Conservation (phyloP, 1,284 basidiomycete species). For the Singerocomus inundabilis region DNA sequence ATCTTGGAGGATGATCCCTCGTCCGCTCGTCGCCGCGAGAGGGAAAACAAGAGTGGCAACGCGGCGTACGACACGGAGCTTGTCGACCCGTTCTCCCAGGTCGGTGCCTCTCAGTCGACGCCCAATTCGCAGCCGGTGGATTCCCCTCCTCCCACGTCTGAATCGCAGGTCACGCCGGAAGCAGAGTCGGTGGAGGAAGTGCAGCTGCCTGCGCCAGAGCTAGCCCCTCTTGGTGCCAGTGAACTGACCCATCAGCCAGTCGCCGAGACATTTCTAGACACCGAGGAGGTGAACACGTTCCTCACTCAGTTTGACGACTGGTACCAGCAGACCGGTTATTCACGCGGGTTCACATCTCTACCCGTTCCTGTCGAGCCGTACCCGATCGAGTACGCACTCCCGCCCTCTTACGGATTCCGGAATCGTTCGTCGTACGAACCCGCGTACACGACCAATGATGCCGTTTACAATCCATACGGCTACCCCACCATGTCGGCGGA, state of each 20-base stretch:
- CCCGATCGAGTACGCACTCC: background rate
- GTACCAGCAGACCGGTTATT: too few species aligned
- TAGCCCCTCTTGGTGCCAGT: background rate
- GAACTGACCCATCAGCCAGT: background rate
- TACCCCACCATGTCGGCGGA: background rate
- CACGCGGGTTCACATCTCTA: too few species aligned
- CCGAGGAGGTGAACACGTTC: background rate
- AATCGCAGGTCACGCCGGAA: background rate
- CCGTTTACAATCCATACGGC: background rate
- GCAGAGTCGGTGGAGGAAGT: background rate
- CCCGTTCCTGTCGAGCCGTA: background rate
- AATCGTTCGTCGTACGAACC: background rate
- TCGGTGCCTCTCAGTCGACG: background rate
- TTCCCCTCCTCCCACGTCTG: background rate
- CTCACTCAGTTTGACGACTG: background rate
- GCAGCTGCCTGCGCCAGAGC: constrained; percentile 10
- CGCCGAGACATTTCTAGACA: background rate
- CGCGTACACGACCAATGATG: background rate
- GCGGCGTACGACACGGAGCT: background rate
- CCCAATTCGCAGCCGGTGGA: too few species aligned
- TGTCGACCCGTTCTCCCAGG: background rate
- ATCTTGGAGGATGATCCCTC: too few species aligned
- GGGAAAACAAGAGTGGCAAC: background rate
- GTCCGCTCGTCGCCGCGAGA: too few species aligned
- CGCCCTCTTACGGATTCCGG: background rate